These are phyloP conservation scores for Conticribra guillardii DNA, from an alignment of 108 stramenopile species.

Conservation along the genomic window DNA sequence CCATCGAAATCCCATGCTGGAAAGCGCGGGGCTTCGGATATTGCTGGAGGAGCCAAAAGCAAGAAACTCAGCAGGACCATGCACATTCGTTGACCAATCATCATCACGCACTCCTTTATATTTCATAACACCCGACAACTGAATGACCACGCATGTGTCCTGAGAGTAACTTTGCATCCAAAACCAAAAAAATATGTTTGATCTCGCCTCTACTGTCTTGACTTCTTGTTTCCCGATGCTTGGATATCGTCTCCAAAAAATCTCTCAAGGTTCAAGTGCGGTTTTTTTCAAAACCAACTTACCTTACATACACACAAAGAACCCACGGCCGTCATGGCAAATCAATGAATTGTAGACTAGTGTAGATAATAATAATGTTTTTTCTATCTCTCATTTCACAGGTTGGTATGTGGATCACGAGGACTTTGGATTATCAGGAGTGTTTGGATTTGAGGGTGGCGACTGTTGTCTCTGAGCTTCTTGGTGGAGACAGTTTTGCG, in stretches of 20 bases:
- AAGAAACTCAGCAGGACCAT: slow-evolving; percentile 64
- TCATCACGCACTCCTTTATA: neutral
- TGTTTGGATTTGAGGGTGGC: too few species aligned
- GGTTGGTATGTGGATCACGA: too few species aligned
- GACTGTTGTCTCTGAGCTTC: too few species aligned
- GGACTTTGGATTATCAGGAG: too few species aligned
- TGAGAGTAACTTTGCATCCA: slow-evolving; percentile 37
- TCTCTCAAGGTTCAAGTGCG: slow-evolving; percentile 50
- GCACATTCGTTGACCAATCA: slow-evolving; percentile 60
- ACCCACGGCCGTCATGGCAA: too few species aligned
- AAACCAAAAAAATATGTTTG: slow-evolving; percentile 12
- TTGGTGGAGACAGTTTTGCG: too few species aligned
- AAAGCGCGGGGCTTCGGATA: slow-evolving; percentile 52
- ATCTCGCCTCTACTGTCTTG: slow-evolving; percentile 18
- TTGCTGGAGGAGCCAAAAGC: slow-evolving; percentile 45
- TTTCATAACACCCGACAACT: slow-evolving; percentile 11
- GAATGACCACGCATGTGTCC: slow-evolving; percentile 41
- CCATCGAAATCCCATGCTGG: slow-evolving; percentile 40
- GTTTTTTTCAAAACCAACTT: slow-evolving; percentile 53
- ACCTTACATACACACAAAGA: slow-evolving; percentile 50
- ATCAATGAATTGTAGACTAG: too few species aligned
- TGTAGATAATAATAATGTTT: too few species aligned
- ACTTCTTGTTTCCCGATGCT: slow-evolving; percentile 27
- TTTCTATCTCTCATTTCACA: too few species aligned
- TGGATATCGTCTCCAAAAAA: slow-evolving; percentile 18